These are phyloP conservation scores for Vitis cinerea DNA, from an alignment of 164 flowering plant genomes.

Conservation along the genomic window DNA sequence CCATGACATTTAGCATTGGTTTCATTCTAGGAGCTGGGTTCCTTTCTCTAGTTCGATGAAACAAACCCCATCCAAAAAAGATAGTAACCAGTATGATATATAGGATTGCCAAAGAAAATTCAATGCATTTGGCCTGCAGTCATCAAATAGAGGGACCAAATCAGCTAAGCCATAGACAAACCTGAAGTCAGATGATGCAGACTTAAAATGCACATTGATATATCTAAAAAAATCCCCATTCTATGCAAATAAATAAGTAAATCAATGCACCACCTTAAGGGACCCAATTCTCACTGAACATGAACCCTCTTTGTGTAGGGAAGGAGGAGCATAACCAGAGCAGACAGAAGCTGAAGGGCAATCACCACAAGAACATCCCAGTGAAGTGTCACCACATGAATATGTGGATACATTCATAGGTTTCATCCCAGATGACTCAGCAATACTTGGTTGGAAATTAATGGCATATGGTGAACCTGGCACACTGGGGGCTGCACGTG, in stretches of 20 bases:
- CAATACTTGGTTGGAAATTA: slow-evolving; percentile 48
- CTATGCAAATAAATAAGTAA: slow-evolving; percentile 1
- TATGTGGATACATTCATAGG: slow-evolving; percentile 88
- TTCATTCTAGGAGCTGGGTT: slow-evolving; percentile 43
- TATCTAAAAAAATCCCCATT: not conserved
- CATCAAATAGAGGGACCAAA: slow-evolving; percentile 13
- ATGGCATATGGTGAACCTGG: slow-evolving; percentile 97
- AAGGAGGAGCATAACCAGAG: slow-evolving; percentile 53
- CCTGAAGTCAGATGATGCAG: not conserved
- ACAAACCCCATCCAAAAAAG: slow-evolving; percentile 81
- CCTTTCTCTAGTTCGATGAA: slow-evolving; percentile 45
- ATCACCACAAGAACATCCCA: slow-evolving; percentile 99
- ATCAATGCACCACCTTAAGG: slow-evolving; percentile 51
- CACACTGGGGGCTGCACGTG: slow-evolving; percentile 41
- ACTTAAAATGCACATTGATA: not conserved
- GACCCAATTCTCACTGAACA: slow-evolving; percentile 79
- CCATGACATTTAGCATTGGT: slow-evolving; percentile 41
- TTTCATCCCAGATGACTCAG: slow-evolving; percentile 76
- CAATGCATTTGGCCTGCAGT: slow-evolving; percentile 90
- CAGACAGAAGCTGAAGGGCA: slow-evolving; percentile 85
- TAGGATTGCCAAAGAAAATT: slow-evolving; percentile 61
- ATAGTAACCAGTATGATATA: slow-evolving; percentile 62
- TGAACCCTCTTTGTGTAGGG: slow-evolving; percentile 42
- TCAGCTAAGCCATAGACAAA: slow-evolving; percentile 5
- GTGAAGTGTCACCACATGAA: slow-evolving; percentile 86